Base-by-base conservation (phyloP, 805 yeast genomes). In the Metschnikowia similis region DNA sequence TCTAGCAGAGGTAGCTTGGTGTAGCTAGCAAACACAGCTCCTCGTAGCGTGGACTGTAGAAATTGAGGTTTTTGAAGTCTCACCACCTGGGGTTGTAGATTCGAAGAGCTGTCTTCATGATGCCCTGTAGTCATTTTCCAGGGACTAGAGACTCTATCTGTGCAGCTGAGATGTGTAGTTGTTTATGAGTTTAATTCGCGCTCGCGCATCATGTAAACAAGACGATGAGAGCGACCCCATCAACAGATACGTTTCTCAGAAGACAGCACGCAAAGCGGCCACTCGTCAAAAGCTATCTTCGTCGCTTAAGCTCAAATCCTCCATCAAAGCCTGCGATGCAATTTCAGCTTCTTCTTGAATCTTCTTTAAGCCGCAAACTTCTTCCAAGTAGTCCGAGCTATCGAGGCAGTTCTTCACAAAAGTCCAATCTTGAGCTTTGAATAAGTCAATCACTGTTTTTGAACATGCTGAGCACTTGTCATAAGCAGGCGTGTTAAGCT, bases 401-500 rank as follows among this genome's bases (percentile, higher is more conserved):
- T 83, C 74, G 48, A 95, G 70, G 10, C 97, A 92, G 11, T 63
- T 62, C 57, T 75, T 73, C 4, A 94, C 88, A 72, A 92, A 92
- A 4, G 80, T 82, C 98, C 98, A 94, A 0, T 89, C 89, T 0
- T 72, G 66, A 1, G 61, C 54, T 21, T 65, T 52, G 67, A 76
- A 89, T 8, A 71, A 75, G 3, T 73, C 66, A 0, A 87, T 57
- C 1, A 94, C 84, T 0, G 71, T 57, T 0, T 67, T 55, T 1
- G 96, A 87, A 59, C 99, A 94, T 0, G 91, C 99, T 0, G 97
- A 85, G 66, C 99, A 94, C 58, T 80, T 74, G 35, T 76, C 71
- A 67, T 87, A 95, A 30, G 83, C 82, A 1, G 88, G 88, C 0
- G 96, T 85, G 51, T 75, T 72, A 21, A 91, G 71, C 56, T 83